Evolutionary conservation across 148 eudicot species (phyloP), one percentile per base, ranked within the genome.

Genomic region (Cornus suecica): DNA sequence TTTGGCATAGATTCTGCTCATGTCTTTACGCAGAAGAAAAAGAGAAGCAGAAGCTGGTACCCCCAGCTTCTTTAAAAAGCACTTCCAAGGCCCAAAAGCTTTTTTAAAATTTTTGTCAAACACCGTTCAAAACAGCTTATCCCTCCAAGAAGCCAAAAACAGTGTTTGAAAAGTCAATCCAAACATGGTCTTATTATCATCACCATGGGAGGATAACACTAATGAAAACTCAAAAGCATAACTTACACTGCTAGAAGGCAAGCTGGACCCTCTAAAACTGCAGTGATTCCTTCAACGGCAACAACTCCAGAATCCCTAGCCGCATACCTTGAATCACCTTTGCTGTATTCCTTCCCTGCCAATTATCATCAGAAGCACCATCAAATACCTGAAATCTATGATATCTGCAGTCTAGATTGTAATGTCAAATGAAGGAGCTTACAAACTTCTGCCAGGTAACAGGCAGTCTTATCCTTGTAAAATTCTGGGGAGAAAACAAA

Each of bases 281-380:
- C 86, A 8, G 98, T 92, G 29, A 94, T 70, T 75, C 91, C 95
- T 87, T 94, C 98, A 63, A 94, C 85, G n/a, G 95, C 71, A 62
- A 94, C 83, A 63, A 88, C 74, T 75, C 80, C 91, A 52, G 94
- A 75, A 74, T 94, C 98, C 71, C 93, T 84, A 51, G 76, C 89
- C n/a, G 75, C 98, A 67, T 94, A 94, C 82, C 97, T 87, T 73
- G 97, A 92, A 78, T 94, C 98, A 69, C 98, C 98, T 82, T 85
- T 90, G 89, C 94, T 88, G 73, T 92, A 94, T 79, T 94, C 98
- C 83, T 94, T 94, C 98, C 98, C 98, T 94, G 80, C 20, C 62
- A 23, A 56, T 37, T 37, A 34, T 73, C 32, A 48, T 70, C 6
- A 23, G 28, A 63, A 51, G 34, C 27, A 37, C 27, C 8, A 41